Base-by-base conservation (phyloP, 805 yeast genomes). In the Saccharomycopsis capsularis region DNA sequence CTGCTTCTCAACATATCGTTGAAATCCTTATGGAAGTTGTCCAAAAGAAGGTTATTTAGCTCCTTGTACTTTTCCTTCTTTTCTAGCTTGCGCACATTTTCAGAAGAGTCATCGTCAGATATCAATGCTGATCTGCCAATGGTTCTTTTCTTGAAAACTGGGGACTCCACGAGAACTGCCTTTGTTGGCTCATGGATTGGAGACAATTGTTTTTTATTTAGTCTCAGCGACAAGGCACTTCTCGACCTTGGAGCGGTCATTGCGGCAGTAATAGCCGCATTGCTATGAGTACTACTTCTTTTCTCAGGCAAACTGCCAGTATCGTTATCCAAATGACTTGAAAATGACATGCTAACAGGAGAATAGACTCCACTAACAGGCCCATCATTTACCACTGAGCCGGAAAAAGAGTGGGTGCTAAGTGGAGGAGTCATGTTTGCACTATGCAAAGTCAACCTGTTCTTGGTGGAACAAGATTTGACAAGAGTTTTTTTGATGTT, bases 181-280 rank as follows among this genome's bases (percentile, higher is more conserved):
- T 39, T 24, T 13, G 6, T 42, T 7, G 52, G 51, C 35, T 51
- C 55, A n/a, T 34, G 40, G 32, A 51, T 48, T n/a, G 55, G 55
- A 15, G 55, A 51, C n/a, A 51, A 29, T 19, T 51, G 45, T 30
- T 27, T 18, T 25, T 34, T 44, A 35, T 18, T 37, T 24, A 24
- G 15, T 30, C 27, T 42, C 23, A 13, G 24, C 30, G 29, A 16
- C 29, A 30, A 34, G 13, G 39, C 38, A 21, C 39, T 42, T 30
- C 30, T n/a, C 4, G 39, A 32, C 19, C 46, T 34, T 9, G 39
- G 30, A 21, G 29, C 39, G 6, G 38, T n/a, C n/a, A n/a, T n/a
- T n/a, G n/a, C n/a, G n/a, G n/a, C n/a, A n/a, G n/a, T n/a, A n/a
- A n/a, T n/a, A n/a, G n/a, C n/a, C n/a, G n/a, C n/a, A n/a, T n/a